phyloP scores from a whole-genome alignment of 2,329 filamentous ascomycete genomes.

The Colletotrichum neosansevieriae region DNA sequence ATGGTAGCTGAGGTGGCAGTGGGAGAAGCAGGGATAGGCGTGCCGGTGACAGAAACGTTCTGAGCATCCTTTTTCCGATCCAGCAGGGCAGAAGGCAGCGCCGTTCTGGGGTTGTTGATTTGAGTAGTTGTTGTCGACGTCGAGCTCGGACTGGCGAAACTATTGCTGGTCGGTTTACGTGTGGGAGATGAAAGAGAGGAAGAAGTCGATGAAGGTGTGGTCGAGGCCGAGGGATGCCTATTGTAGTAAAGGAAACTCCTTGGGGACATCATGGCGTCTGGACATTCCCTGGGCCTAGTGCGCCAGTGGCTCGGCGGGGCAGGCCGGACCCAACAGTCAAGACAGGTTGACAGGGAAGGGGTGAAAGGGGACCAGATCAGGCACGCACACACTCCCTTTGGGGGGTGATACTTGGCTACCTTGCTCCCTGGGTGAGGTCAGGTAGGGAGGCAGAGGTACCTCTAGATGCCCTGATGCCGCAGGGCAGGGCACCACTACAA shows the following conservation, averaged over 20 bases:
- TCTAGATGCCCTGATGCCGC: slow-evolving; percentile 15
- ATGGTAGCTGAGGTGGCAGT: slow-evolving; percentile 38
- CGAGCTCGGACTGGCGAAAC: slow-evolving; percentile 17
- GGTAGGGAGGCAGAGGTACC: slow-evolving; percentile 18
- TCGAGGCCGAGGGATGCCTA: slow-evolving; percentile 39
- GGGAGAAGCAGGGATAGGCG: slow-evolving; percentile 38
- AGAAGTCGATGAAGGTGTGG: slow-evolving; percentile 20
- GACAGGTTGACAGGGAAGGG: slow-evolving; percentile 40
- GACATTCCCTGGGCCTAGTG: slow-evolving; percentile 37
- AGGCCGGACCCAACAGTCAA: slow-evolving; percentile 40
- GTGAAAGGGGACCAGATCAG: slow-evolving; percentile 36
- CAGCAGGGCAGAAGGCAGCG: slow-evolving; percentile 37
- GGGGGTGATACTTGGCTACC: slow-evolving; percentile 3
- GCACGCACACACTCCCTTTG: slow-evolving; percentile 28
- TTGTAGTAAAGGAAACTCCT: slow-evolving; percentile 43
- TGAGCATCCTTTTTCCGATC: slow-evolving; percentile 42
- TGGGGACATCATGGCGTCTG: slow-evolving; percentile 42
- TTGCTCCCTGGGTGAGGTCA: background rate
- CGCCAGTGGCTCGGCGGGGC: slow-evolving; percentile 41
- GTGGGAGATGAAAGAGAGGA: slow-evolving; percentile 18
- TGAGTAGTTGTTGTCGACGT: slow-evolving; percentile 9
- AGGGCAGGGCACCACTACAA: slow-evolving; percentile 15
- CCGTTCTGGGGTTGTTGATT: slow-evolving; percentile 35
- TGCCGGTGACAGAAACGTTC: slow-evolving; percentile 41
- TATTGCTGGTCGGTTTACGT: slow-evolving; percentile 30